Evolutionary conservation across 257 asterid genomes (phyloP).

Genomic region (Primulina tabacum): DNA sequence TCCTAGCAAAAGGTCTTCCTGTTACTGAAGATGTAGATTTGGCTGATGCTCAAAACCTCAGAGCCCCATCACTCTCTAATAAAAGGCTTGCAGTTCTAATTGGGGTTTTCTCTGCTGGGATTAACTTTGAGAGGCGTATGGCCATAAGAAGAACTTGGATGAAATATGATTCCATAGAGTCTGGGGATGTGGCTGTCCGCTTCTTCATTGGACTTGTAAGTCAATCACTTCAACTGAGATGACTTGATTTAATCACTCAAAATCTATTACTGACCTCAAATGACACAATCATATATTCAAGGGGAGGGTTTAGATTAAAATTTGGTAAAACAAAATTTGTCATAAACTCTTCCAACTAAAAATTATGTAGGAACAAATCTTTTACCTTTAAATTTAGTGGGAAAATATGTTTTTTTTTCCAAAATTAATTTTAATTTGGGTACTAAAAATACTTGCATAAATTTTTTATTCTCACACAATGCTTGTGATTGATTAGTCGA

Average conservation of each 20-base stretch:
- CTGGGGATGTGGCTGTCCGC: slow-evolving; percentile 82
- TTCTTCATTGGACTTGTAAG: slow-evolving; percentile 97
- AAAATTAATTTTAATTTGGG: background rate
- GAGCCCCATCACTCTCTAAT: slow-evolving; percentile 51
- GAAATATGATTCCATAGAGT: slow-evolving; percentile 77
- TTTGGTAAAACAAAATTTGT: too few species aligned
- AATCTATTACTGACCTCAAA: too few species aligned
- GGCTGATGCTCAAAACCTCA: slow-evolving; percentile 57
- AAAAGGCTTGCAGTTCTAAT: slow-evolving; percentile 55
- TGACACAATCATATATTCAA: too few species aligned
- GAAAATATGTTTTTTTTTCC: background rate
- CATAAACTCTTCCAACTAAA: background rate
- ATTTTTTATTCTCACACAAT: background rate
- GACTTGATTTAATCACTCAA: slow-evolving; percentile 7
- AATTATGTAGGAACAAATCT: background rate
- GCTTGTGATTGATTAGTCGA: background rate
- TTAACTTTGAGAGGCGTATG: slow-evolving; percentile 91
- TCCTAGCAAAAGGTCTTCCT: slow-evolving; percentile 86
- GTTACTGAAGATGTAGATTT: slow-evolving; percentile 61
- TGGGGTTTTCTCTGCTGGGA: slow-evolving; percentile 93
- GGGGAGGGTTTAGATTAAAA: too few species aligned
- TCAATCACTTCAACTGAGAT: slow-evolving; percentile 28
- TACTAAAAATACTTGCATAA: background rate
- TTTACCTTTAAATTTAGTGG: slow-evolving; percentile 6
- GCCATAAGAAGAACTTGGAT: slow-evolving; percentile 93